Evolutionary conservation across 805 yeast genomes (phyloP).

Genomic region (Hanseniaspora lindneri): DNA sequence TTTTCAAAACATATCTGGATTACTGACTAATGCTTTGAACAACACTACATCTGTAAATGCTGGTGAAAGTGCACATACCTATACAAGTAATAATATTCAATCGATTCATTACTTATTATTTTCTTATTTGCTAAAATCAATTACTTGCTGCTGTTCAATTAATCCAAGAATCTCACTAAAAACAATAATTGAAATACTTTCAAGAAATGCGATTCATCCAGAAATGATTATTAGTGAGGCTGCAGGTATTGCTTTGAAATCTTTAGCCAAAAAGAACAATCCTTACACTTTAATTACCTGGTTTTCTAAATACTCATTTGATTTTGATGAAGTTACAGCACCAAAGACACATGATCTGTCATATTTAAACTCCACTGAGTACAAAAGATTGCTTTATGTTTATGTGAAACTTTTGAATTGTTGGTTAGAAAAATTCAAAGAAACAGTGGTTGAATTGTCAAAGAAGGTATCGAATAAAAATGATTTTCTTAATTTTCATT

Average conservation of each 20-base stretch:
- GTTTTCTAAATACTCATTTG: constrained; percentile 70
- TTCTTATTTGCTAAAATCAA: constrained; percentile 53
- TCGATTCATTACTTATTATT: constrained; percentile 33
- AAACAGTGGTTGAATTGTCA: constrained; percentile 26
- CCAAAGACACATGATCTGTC: constrained; percentile 42
- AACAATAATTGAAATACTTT: constrained; percentile 59
- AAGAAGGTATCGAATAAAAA: constrained; percentile 19
- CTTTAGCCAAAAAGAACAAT: constrained; percentile 54
- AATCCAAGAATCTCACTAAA: constrained; percentile 43
- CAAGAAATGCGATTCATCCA: constrained; percentile 63
- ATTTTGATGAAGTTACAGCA: constrained; percentile 56
- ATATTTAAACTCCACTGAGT: constrained; percentile 49
- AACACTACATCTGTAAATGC: constrained; percentile 19
- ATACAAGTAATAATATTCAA: constrained; percentile 22
- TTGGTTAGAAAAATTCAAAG: constrained; percentile 63
- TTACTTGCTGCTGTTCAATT: constrained; percentile 55
- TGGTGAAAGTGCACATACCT: constrained; percentile 31
- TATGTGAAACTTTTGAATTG: constrained; percentile 70
- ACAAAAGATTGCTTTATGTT: constrained; percentile 46
- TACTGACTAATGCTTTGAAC: constrained; percentile 5
- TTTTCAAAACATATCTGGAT: constrained; percentile 27
- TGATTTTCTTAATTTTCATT: constrained; percentile 11
- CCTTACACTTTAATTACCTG: constrained; percentile 60
- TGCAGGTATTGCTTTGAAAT: constrained; percentile 50
- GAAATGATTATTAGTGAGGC: constrained; percentile 52